Percentiles rank a stretch among this genome's conserved stretches.
These are phyloP conservation scores for Botrytis elliptica DNA, from an alignment of 2,329 filamentous ascomycete species.

Conservation along the genomic window DNA sequence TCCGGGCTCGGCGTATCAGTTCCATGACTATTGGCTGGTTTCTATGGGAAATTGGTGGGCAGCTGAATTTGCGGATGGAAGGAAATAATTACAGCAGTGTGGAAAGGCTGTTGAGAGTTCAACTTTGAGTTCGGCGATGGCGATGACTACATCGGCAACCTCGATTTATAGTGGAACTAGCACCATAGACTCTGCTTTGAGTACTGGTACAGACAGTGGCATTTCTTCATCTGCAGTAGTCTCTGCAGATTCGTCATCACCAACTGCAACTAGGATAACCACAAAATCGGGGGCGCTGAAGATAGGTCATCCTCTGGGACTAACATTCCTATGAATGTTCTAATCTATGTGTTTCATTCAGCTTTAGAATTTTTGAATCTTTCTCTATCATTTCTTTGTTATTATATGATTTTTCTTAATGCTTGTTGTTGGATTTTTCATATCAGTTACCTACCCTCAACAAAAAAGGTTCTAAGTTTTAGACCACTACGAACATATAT, in stretches of 20 bases:
- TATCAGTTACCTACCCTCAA: background rate
- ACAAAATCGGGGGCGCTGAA: background rate
- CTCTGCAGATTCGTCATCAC: background rate
- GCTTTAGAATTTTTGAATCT: background rate
- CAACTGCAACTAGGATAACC: background rate
- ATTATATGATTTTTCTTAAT: background rate
- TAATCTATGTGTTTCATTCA: background rate
- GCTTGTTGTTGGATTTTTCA: background rate
- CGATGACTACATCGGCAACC: too few species aligned
- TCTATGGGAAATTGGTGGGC: constrained; percentile 33
- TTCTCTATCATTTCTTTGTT: background rate
- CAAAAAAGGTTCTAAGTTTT: background rate
- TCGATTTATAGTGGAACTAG: background rate
- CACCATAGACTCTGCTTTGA: background rate
- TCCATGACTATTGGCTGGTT: too few species aligned
- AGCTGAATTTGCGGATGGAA: constrained; percentile 33
- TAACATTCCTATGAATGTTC: background rate
- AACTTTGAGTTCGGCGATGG: background rate
- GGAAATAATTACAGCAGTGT: constrained; percentile 27
- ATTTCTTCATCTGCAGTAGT: background rate
- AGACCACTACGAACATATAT: too few species aligned
- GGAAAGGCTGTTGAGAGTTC: background rate
- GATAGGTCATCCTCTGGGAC: background rate
- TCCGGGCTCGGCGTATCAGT: too few species aligned
- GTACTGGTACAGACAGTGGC: background rate